Evolutionary conservation across 106 monocot genomes (phyloP).

Genomic region (Amphibolis antarctica): DNA sequence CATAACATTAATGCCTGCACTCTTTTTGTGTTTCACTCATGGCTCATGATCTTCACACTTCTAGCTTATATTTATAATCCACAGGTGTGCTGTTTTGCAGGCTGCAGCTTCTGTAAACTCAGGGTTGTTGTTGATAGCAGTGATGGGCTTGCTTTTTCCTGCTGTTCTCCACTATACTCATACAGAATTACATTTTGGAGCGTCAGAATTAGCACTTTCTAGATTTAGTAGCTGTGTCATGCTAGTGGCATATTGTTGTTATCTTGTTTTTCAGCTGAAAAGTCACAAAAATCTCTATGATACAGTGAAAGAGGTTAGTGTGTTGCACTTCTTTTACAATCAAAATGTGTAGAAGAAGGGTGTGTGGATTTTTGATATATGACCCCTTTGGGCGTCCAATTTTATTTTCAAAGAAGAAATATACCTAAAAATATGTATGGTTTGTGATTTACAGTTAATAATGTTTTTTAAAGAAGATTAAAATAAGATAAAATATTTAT

Average conservation of each 20-base stretch:
- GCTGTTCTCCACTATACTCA: conserved; percentile 66
- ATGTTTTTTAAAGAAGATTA: too few relatives aligned
- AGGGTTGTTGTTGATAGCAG: conserved; percentile 76
- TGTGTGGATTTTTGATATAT: too few relatives aligned
- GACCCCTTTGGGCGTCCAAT: too few relatives aligned
- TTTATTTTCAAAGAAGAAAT: too few relatives aligned
- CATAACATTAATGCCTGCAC: too few relatives aligned
- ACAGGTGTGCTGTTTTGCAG: conserved; percentile 12
- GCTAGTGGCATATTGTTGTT: conserved; percentile 53
- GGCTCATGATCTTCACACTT: too few relatives aligned
- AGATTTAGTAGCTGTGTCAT: conserved; percentile 73
- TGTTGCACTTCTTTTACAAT: neutral
- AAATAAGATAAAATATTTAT: too few relatives aligned
- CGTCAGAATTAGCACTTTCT: conserved; percentile 63
- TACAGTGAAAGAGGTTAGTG: conserved; percentile 25
- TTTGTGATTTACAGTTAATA: too few relatives aligned
- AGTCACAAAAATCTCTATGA: conserved; percentile 19
- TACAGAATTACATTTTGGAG: conserved; percentile 53
- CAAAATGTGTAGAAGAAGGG: neutral
- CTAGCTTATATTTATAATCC: too few relatives aligned
- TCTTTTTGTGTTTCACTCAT: too few relatives aligned
- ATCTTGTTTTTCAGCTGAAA: conserved; percentile 54
- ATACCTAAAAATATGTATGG: too few relatives aligned
- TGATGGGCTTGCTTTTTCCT: conserved; percentile 67
- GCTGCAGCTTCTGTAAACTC: conserved; percentile 58